These are phyloP conservation scores for Linderina pennispora DNA, from an alignment of 192 early-diverging fungal species.

Conservation along the genomic window DNA sequence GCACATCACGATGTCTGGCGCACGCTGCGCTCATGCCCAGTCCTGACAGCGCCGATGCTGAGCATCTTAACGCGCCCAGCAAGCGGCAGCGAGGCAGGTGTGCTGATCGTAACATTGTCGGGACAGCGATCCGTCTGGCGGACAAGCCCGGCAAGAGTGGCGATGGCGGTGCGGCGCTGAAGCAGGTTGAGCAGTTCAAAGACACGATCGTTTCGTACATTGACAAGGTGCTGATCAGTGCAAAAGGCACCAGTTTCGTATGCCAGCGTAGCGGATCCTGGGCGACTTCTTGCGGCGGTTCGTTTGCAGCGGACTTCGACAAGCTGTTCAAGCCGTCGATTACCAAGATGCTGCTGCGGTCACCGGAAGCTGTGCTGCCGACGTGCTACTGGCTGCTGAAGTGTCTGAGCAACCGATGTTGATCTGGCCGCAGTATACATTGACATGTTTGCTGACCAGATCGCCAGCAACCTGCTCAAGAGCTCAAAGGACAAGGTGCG, in stretches of 20 bases:
- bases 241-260: constrained; percentile 51
- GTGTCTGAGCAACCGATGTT: constrained; percentile 42
- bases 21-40: constrained; percentile 43
- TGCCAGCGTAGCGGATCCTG: constrained; percentile 45
- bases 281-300: no score
- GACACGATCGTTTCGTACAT: constrained; percentile 23
- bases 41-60: constrained; percentile 37
- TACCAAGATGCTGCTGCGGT: constrained; percentile 74
- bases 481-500: constrained; percentile 28
- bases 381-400: constrained; percentile 58
- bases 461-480: constrained; percentile 27
- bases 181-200: constrained; percentile 34
- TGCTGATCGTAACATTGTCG: constrained; percentile 58
- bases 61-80: constrained; percentile 35
- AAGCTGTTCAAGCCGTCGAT: constrained; percentile 55
- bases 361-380: constrained; percentile 73
- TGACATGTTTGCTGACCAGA: constrained; percentile 51
- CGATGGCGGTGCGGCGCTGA: constrained; percentile 18
- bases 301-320: no score
- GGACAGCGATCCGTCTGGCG: constrained; percentile 49
- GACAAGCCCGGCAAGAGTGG: constrained; percentile 7
- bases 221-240: constrained; percentile 11
- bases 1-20: constrained; percentile 36
- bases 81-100: constrained; percentile 40
- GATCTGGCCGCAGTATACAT: constrained; percentile 56